Conservation (phyloP, 257 asterid genomes). For the Solanum bulbocastanum region DNA sequence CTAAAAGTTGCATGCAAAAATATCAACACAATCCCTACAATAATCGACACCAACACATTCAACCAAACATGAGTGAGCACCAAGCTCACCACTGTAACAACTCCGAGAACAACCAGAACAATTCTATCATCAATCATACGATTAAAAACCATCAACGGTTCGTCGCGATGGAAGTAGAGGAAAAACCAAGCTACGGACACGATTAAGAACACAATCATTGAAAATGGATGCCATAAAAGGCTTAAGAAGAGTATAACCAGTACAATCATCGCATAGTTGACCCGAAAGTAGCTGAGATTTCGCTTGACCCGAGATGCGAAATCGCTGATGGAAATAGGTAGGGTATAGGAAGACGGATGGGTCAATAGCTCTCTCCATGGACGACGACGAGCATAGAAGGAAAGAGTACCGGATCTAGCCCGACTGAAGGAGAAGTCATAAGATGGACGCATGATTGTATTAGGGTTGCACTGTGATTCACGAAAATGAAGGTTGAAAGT, state of each 20-base stretch:
- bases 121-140: constrained; percentile 59
- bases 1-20: constrained; percentile 47
- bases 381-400: constrained; percentile 43
- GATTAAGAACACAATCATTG: constrained; percentile 44
- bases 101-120: constrained; percentile 28
- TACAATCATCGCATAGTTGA: constrained; percentile 40
- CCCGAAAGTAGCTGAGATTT: constrained; percentile 55
- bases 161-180: constrained; percentile 53
- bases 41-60: constrained; percentile 45
- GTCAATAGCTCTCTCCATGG: constrained; percentile 69
- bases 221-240: constrained; percentile 57
- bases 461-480: neutral
- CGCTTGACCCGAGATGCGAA: constrained; percentile 33
- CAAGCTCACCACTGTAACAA: constrained; percentile 39
- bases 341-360: constrained; percentile 51
- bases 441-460: neutral
- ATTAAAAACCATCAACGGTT: constrained; percentile 35
- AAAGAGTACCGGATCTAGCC: constrained; percentile 25
- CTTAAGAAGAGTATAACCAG: constrained; percentile 44
- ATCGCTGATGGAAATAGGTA: constrained; percentile 32
- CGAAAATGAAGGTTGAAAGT: too few relatives aligned
- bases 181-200: constrained; percentile 41
- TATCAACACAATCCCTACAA: constrained; percentile 29
- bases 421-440: constrained; percentile 10
- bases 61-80: constrained; percentile 51